Percentiles rank a stretch among this genome's conserved stretches.
Evolutionary conservation across 23 red algal species (phyloP).

Genomic region (Gracilariopsis chorda): DNA sequence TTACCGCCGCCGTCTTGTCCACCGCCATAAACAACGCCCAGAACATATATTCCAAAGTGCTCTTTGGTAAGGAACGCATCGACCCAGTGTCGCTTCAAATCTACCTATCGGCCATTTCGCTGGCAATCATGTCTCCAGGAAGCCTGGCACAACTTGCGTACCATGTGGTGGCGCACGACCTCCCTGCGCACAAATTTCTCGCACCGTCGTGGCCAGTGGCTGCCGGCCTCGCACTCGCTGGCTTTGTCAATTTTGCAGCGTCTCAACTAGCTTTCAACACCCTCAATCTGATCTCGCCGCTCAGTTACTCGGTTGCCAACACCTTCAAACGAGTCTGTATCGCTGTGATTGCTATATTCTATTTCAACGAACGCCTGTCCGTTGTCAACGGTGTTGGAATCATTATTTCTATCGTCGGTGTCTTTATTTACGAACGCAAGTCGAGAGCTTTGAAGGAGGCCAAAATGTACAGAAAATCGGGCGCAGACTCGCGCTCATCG

Average conservation of each 20-base stretch:
- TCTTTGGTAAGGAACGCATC: constrained; percentile 54
- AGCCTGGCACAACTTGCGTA: constrained; percentile 13
- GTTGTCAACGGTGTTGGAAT: constrained; percentile 55
- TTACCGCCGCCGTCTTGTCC: constrained; percentile 26
- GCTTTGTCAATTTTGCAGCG: constrained; percentile 66
- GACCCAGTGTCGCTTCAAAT: constrained; percentile 68
- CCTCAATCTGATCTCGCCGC: constrained; percentile 59
- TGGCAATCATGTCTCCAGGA: constrained; percentile 22
- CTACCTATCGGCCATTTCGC: constrained; percentile 62
- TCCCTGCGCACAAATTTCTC: neutral
- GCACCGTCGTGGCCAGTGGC: constrained; percentile 36
- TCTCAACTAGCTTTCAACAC: constrained; percentile 72
- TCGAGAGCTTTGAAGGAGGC: constrained; percentile 21
- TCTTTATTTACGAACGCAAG: constrained; percentile 69
- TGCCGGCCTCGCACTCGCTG: constrained; percentile 33
- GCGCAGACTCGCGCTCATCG: neutral
- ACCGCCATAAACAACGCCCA: constrained; percentile 66
- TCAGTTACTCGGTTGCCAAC: constrained; percentile 69
- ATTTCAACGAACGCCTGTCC: constrained; percentile 56
- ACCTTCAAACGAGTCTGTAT: constrained; percentile 70
- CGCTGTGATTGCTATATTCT: constrained; percentile 44
- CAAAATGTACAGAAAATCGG: constrained; percentile 24
- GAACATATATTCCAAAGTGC: constrained; percentile 71
- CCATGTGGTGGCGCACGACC: neutral
- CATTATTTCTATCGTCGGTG: constrained; percentile 51